These are phyloP conservation scores for Zangia roseola DNA, from an alignment of 768 basidiomycete genomes.

Conservation along the genomic window DNA sequence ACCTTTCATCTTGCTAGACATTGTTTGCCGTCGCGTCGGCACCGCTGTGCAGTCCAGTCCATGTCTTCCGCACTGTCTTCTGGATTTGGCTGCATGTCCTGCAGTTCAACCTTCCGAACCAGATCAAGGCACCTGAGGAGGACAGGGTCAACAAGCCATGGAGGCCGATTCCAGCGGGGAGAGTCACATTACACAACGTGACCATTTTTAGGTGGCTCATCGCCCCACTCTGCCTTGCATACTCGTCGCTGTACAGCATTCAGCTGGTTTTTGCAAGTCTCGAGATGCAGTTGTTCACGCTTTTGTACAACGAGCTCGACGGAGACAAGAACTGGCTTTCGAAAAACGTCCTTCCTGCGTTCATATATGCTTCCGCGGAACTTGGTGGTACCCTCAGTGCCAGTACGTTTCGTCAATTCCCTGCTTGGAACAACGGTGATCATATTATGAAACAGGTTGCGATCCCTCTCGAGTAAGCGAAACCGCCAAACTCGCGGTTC, in stretches of 20 bases:
- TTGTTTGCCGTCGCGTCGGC: slow-evolving; percentile 34
- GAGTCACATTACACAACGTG: slow-evolving; percentile 36
- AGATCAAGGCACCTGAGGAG: slow-evolving; percentile 40
- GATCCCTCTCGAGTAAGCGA: slow-evolving; percentile 26
- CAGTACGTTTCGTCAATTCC: slow-evolving; percentile 21
- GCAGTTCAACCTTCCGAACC: slow-evolving; percentile 44
- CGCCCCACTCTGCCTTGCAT: slow-evolving; percentile 33
- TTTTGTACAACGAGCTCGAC: slow-evolving; percentile 40
- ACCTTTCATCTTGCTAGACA: slow-evolving; percentile 23
- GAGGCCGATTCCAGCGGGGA: slow-evolving; percentile 44
- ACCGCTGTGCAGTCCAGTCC: slow-evolving; percentile 20
- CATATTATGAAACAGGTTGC: slow-evolving; percentile 12
- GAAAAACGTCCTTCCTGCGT: slow-evolving; percentile 39
- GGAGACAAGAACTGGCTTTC: slow-evolving; percentile 38
- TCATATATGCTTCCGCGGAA: slow-evolving; percentile 38
- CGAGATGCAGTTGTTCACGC: slow-evolving; percentile 31
- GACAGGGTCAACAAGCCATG: slow-evolving; percentile 45
- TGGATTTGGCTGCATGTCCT: slow-evolving; percentile 49
- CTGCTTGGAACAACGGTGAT: too few species aligned
- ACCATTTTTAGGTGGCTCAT: slow-evolving; percentile 37
- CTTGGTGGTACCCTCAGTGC: slow-evolving; percentile 40
- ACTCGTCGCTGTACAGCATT: slow-evolving; percentile 34
- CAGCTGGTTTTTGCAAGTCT: slow-evolving; percentile 34
- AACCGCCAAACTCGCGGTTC: slow-evolving; percentile 31
- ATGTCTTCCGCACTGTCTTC: slow-evolving; percentile 27